Conservation (phyloP, 1,284 basidiomycete genomes). For the Boletus mariae region DNA sequence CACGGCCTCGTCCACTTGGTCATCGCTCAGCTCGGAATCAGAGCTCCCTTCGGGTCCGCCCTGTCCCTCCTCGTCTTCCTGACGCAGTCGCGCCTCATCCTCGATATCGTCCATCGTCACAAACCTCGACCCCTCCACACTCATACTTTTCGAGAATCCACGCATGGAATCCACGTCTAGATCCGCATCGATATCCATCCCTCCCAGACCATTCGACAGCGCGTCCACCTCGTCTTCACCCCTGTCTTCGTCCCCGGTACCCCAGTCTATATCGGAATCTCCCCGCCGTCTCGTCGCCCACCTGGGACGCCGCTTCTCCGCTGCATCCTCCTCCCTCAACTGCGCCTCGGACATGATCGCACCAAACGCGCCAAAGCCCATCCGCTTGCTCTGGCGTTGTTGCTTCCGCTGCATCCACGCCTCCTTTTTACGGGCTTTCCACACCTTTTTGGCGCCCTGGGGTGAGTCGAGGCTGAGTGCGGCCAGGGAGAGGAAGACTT, state of each 20-base stretch:
- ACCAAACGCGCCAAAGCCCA: conserved; percentile 48
- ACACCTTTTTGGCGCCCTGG: not conserved
- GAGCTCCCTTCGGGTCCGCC: conserved; percentile 19
- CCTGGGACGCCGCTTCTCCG: conserved; percentile 36
- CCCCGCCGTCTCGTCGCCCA: conserved; percentile 52
- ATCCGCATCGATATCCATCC: conserved; percentile 60
- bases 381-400: conserved; percentile 23
- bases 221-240: conserved; percentile 31
- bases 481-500: conserved; percentile 2
- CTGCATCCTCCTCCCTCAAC: conserved; percentile 37
- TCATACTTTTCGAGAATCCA: conserved; percentile 53
- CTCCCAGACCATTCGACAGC: conserved; percentile 38
- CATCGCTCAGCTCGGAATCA: conserved; percentile 27
- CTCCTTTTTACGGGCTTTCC: conserved; percentile 25
- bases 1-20: conserved; percentile 16
- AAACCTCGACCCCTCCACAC: conserved; percentile 43
- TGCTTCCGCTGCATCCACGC: conserved; percentile 28
- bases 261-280: conserved; percentile 75
- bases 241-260: conserved; percentile 42
- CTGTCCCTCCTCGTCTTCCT: conserved; percentile 48
- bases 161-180: conserved; percentile 49
- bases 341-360: conserved; percentile 55
- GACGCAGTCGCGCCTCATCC: conserved; percentile 48
- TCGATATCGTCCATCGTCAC: conserved; percentile 66
- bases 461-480: conserved; percentile 12